Evolutionary conservation across 345 rosid genomes (phyloP), one percentile per base, ranked within the genome.

Genomic region (Populus tremula): DNA sequence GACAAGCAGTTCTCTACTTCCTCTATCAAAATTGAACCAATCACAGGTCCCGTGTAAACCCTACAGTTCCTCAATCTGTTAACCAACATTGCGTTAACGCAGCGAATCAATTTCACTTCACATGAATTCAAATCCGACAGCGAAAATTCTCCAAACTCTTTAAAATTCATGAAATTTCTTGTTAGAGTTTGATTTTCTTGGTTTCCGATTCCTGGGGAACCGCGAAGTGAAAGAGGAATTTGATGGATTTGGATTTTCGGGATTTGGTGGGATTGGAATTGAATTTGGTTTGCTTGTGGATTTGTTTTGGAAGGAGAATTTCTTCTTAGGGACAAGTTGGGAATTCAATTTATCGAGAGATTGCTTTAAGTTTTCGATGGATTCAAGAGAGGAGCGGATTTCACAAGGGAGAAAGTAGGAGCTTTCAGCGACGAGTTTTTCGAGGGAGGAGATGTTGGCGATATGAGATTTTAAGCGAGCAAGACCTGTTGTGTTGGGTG

Each of bases 1-100:
- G 93, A 84, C 21, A 86, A 77, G 76, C 96, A 93, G 6, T 83
- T 84, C 71, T 95, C 90, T 27, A 86, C 92, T 11, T 86, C 90
- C 77, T 95, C 99, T 0, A 95, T 91, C 87, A 93, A 85, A 76
- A 95, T 79, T 18, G 98, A 95, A 31, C 97, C 97, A 13, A 80
- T 79, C 73, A 94, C 94, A 0, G 98, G 93, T 61, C 98, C 98
- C 1, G 80, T 78, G 59, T 85, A 86, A 45, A 94, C 86, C 71
- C 53, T 87, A 64, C 93, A 90, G 12, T 85, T 82, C 82, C 63
- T 91, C 80, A 94, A 72, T 49, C 82, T 70, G 73, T 94, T 88
- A 72, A 93, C 47, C 45, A 94, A 94, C 41, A 93, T 45, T 39
- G 91, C 91, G 49, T 82, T 86, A 0, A 88, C 85, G 45, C 85